Percentiles rank a stretch among this genome's conserved stretches.
These are phyloP conservation scores for Eutrema heterophyllum DNA, from an alignment of 345 rosid genomes.

Conservation along the genomic window DNA sequence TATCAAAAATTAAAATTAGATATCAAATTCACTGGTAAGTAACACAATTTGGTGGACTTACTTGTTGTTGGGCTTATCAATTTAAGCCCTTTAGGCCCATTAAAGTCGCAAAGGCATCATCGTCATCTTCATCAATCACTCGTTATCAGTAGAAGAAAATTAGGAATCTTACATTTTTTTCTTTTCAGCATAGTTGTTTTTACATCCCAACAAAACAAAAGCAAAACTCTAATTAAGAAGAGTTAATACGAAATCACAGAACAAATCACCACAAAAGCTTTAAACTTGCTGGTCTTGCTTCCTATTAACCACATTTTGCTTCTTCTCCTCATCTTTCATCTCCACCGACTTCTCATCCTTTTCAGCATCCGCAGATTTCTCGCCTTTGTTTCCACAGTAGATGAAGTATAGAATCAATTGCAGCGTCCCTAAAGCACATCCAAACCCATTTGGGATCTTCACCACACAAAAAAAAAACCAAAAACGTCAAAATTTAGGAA, in stretches of 20 bases:
- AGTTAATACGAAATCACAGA: conserved; percentile 5
- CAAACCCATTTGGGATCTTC: conserved; percentile 95
- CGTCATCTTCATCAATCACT: not conserved
- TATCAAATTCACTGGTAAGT: too few relatives aligned
- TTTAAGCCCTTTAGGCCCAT: not conserved
- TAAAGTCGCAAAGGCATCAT: not conserved
- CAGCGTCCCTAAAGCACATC: conserved; percentile 64
- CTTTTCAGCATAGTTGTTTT: not conserved
- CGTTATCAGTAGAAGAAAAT: not conserved
- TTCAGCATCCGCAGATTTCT: conserved; percentile 14
- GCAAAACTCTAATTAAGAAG: conserved; percentile 10
- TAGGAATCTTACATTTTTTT: conserved; percentile 2
- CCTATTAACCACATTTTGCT: conserved; percentile 28
- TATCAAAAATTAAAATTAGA: too few relatives aligned
- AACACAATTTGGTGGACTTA: too few relatives aligned
- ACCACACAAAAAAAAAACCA: not conserved
- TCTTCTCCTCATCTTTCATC: conserved; percentile 32
- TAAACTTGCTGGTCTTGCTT: conserved; percentile 36
- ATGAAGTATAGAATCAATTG: conserved; percentile 80
- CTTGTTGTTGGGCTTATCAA: too few relatives aligned
- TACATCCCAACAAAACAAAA: conserved; percentile 14
- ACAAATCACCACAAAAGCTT: not conserved
- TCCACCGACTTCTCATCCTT: conserved; percentile 33
- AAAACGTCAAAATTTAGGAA: not conserved
- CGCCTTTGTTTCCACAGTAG: conserved; percentile 53